Base-by-base conservation (phyloP, 2,329 filamentous ascomycete species). In the Cytospora paraplurivora region DNA sequence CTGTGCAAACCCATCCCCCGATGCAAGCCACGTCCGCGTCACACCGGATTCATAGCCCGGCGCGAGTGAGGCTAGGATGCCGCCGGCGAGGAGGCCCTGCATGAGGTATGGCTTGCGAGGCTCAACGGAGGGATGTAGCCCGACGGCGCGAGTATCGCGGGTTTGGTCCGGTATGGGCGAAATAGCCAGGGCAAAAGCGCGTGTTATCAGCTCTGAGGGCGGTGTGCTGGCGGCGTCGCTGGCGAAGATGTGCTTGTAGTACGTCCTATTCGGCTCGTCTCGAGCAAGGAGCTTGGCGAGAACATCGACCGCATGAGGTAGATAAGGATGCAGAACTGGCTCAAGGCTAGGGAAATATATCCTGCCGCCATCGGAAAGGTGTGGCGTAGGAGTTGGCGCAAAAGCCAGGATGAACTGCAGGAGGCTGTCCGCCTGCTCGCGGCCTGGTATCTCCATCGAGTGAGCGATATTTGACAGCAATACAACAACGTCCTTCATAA, bases 401-500 rank as follows among this genome's bases (percentile, higher is more conserved):
- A 99, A 99, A 1, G 94, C 88, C 57, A 98, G 81, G 34, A 99
- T 81, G 75, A 99, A 96, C 72, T 96, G 90, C 47, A 99, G 79
- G 7, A 98, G 81, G 71, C 91, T 92, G 47, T 92, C 81, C 0
- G 93, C 93, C 73, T 98, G 93, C 72, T 98, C 93, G 67, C 91
- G 88, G 21, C 89, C 89, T 1, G 93, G 90, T 47, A 99, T 81
- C 72, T 94, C 89, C 59, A 98, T 85, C 11, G 86, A 85, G 54
- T 91, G 87, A 8, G 93, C 88, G 55, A 96, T 86, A 74, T 99
- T 98, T 62, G 94, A 97, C 61, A 99, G 81, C 68, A 96, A 87
- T 17, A 92, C 89, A 63, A 98, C 86, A 35, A 93, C 81, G 74
- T 99, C 95, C 77, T 99, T 99, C 91, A 97, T 96, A 71, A 98